Evolutionary conservation across 2,329 filamentous ascomycete species (phyloP), one percentile per base, ranked within the genome.

Genomic region (Xylariaceae sp.): DNA sequence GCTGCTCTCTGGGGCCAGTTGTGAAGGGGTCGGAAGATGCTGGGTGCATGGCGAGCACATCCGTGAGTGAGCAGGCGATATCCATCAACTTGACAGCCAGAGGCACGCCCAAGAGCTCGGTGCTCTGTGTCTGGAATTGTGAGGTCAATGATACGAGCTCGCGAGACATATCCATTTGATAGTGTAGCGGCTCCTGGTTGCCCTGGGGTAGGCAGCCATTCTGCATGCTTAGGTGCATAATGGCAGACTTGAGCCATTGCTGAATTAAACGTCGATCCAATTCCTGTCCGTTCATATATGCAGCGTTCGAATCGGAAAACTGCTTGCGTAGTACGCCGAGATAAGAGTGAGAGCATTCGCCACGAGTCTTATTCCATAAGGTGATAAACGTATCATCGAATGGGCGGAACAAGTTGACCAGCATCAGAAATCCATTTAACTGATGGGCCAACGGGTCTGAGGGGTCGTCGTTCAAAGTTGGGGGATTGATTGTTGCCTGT

Each of bases 71-170:
- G 62, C 79, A 85, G 11, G 86, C 82, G 27, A 91, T 79, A 54
- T 91, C 85, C 56, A 93, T 79, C 11, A 95, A 69, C 62, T 92
- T 92, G 61, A 91, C 87, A 49, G 93, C 85, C 65, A 94, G 64
- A 21, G 85, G 85, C 32, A 87, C 77, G 16, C 84, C 85, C 53
- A 91, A 75, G 3, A 91, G 72, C 52, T 92, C 87, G 71, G 89
- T 83, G 35, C 82, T 82, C 53, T 83, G 76, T 27, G 80, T 80
- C 0, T 85, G 83, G 58, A 93, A 85, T 42, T 85, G 80, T 14
- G 82, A 80, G 4, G 85, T 83, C 66, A 91, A 80, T 12, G 76
- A 75, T 21, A 87, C 59, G 6, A 88, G 59, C 47, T 88, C 83
- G 37, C 76, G 71, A 0, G 82, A 74, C 51, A 86, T 75, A 40